phyloP scores from a whole-genome alignment of 306 rosid species.

The Dicorynia guianensis region DNA sequence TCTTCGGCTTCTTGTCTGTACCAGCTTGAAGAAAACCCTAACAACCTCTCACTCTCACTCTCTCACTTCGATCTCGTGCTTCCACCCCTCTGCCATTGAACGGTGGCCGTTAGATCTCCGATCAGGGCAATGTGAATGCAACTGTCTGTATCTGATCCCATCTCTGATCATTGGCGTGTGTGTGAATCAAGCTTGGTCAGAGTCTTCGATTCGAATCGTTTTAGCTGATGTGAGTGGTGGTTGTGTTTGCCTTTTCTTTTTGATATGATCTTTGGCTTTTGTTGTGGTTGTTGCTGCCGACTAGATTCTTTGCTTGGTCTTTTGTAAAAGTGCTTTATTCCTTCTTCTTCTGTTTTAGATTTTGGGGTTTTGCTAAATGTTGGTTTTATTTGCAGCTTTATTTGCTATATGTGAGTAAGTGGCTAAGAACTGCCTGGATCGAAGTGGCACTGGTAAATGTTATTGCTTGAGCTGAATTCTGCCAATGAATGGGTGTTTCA shows the following conservation, averaged over 20 bases:
- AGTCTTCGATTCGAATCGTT: slow-evolving; percentile 12
- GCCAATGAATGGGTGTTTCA: slow-evolving; percentile 3
- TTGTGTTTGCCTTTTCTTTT: slow-evolving; percentile 15
- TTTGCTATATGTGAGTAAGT: slow-evolving; percentile 25
- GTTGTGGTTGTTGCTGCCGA: slow-evolving; percentile 17
- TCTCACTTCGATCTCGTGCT: slow-evolving; percentile 25
- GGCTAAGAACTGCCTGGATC: slow-evolving; percentile 45
- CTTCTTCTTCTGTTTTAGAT: slow-evolving; percentile 6
- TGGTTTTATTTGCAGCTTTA: slow-evolving; percentile 38
- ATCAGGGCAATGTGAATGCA: slow-evolving; percentile 46
- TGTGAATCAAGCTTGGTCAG: slow-evolving; percentile 31
- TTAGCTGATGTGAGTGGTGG: slow-evolving; percentile 37
- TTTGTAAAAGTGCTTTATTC: slow-evolving; percentile 44
- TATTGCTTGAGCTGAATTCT: slow-evolving; percentile 33
- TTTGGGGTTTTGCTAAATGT: not conserved
- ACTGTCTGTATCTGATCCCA: slow-evolving; percentile 4
- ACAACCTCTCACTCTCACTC: slow-evolving; percentile 40
- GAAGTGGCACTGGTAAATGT: slow-evolving; percentile 43
- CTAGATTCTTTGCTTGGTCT: slow-evolving; percentile 66
- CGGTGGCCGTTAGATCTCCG: slow-evolving; percentile 57
- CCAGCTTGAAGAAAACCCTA: slow-evolving; percentile 54
- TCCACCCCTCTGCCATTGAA: slow-evolving; percentile 26
- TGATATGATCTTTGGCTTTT: slow-evolving; percentile 35
- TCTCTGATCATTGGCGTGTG: slow-evolving; percentile 35
- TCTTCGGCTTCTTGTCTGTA: slow-evolving; percentile 54